phyloP scores from a whole-genome alignment of 768 basidiomycete genomes.

The Solioccasus polychromus region DNA sequence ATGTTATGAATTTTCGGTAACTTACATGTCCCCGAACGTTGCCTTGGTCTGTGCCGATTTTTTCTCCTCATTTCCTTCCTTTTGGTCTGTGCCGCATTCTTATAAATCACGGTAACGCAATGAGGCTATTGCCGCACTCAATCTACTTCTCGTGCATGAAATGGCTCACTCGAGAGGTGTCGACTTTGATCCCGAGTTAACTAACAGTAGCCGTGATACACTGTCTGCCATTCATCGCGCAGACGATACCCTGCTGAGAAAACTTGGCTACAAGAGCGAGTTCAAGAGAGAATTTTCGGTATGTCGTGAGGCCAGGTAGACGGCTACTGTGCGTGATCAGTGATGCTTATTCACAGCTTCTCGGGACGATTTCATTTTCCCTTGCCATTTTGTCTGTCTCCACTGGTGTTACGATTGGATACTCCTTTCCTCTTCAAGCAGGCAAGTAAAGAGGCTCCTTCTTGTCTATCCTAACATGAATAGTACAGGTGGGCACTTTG shows the following conservation, averaged over 20 bases:
- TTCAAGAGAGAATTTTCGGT: conserved; percentile 26
- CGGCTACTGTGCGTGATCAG: background rate
- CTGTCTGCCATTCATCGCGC: conserved; percentile 12
- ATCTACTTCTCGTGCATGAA: background rate
- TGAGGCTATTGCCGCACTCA: background rate
- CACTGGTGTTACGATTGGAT: conserved; percentile 19
- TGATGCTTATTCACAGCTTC: conserved; percentile 6
- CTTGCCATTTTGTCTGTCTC: conserved; percentile 24
- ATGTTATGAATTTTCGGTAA: no score
- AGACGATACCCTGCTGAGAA: conserved; percentile 16
- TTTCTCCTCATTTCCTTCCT: no score
- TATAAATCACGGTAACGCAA: background rate
- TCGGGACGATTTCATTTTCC: conserved; percentile 25
- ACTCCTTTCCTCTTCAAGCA: conserved; percentile 15
- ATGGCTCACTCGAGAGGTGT: conserved; percentile 7
- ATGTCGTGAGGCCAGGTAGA: background rate
- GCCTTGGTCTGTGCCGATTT: no score
- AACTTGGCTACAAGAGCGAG: conserved; percentile 28
- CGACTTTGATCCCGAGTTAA: background rate
- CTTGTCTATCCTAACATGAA: background rate
- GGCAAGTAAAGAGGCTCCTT: conserved; percentile 5
- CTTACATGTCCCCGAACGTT: no score
- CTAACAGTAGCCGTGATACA: conserved; percentile 2
- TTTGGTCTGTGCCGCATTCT: no score
- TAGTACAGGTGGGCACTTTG: conserved; percentile 19